Evolutionary conservation across 1,139 yeast genomes (phyloP).

Genomic region (Geotrichum histeridarum): DNA sequence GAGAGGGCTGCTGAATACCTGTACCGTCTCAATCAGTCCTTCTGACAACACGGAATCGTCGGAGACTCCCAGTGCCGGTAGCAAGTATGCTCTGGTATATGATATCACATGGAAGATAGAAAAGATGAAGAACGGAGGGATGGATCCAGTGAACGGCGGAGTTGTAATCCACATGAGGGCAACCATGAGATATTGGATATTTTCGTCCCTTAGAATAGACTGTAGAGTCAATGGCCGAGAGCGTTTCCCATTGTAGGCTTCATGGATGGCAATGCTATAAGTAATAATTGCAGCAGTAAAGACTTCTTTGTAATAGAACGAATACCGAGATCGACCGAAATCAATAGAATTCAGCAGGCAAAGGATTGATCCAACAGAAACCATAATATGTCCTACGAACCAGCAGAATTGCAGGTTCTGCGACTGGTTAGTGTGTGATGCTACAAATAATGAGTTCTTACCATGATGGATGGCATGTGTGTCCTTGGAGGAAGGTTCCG

Average conservation of each 20-base stretch:
- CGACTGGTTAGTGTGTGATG: too few species aligned
- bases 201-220: slow-evolving; percentile 53
- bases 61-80: slow-evolving; percentile 59
- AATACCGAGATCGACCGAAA: slow-evolving; percentile 31
- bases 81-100: slow-evolving; percentile 57
- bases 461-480: too few species aligned
- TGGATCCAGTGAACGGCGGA: slow-evolving; percentile 49
- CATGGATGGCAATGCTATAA: slow-evolving; percentile 71
- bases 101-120: slow-evolving; percentile 69
- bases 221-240: slow-evolving; percentile 29
- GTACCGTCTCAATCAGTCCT: slow-evolving; percentile 51
- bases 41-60: slow-evolving; percentile 41
- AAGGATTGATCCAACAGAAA: slow-evolving; percentile 51
- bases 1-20: slow-evolving; percentile 61
- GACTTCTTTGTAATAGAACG: slow-evolving; percentile 56
- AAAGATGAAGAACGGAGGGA: slow-evolving; percentile 63
- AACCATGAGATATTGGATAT: slow-evolving; percentile 57
- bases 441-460: too few species aligned
- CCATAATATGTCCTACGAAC: slow-evolving; percentile 53
- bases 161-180: slow-evolving; percentile 56
- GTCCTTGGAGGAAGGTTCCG: too few species aligned
- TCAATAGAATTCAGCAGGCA: slow-evolving; percentile 46
- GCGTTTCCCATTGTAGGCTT: slow-evolving; percentile 38
- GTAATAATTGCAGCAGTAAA: slow-evolving; percentile 67
- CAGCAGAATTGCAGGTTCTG: slow-evolving; percentile 19